Evolutionary conservation across 139 green algal genomes (phyloP).

Genomic region (Chlorella ohadii): DNA sequence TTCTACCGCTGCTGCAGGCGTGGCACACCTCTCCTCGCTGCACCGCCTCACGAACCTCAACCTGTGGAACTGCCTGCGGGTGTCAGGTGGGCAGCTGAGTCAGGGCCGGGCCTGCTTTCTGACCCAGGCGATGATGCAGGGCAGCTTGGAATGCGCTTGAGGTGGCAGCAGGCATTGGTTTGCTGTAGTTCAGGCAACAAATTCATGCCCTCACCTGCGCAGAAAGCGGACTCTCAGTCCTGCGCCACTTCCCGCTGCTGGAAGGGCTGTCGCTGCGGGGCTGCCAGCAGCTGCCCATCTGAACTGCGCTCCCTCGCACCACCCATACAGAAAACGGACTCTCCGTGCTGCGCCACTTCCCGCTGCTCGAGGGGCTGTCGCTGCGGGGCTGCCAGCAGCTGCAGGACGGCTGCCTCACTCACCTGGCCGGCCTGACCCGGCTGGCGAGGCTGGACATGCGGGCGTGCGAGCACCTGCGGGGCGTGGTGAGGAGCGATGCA

Average conservation of each 20-base stretch:
- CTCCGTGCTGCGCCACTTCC: slow-evolving; percentile 23
- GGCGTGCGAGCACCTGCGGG: slow-evolving; percentile 58
- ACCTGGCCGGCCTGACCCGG: slow-evolving; percentile 24
- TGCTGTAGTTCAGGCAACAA: too few relatives aligned
- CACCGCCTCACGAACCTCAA: slow-evolving; percentile 33
- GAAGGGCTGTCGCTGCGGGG: slow-evolving; percentile 51
- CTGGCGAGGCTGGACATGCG: slow-evolving; percentile 52
- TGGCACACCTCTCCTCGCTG: slow-evolving; percentile 34
- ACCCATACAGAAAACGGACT: slow-evolving; percentile 35
- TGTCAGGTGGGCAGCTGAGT: slow-evolving; percentile 25
- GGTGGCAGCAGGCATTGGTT: too few relatives aligned
- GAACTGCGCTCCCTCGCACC: background rate
- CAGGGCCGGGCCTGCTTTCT: too few relatives aligned
- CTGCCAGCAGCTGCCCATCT: slow-evolving; percentile 53
- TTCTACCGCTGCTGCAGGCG: slow-evolving; percentile 7
- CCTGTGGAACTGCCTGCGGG: slow-evolving; percentile 61
- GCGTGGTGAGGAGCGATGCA: background rate
- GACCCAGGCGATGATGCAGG: too few relatives aligned
- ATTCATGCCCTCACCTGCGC: too few relatives aligned
- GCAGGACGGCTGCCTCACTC: slow-evolving; percentile 29
- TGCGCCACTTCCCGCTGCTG: slow-evolving; percentile 27
- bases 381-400: slow-evolving; percentile 61
- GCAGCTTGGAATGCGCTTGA: too few relatives aligned
- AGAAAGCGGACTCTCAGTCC: slow-evolving; percentile 36
- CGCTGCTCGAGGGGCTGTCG: slow-evolving; percentile 36